phyloP scores from a whole-genome alignment of 2,329 filamentous ascomycete genomes.

The Gliomastix tumulicola region DNA sequence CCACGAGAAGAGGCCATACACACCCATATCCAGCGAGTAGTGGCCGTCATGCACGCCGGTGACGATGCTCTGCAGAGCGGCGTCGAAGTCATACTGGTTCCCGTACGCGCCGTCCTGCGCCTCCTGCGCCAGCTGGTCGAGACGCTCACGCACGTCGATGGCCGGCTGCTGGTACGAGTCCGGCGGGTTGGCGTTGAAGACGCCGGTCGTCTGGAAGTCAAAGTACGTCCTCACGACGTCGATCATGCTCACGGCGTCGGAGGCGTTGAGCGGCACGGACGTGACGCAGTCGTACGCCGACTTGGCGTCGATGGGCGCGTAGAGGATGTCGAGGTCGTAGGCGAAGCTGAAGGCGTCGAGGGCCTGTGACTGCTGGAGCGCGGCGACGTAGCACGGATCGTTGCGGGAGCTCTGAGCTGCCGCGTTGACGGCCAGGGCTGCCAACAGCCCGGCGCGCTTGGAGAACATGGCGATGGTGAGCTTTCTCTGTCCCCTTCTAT shows the following conservation, averaged over 20 bases:
- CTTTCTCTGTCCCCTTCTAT: too few species aligned
- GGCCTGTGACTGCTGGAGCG: too few species aligned
- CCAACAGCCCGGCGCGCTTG: too few species aligned
- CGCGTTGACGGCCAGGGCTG: too few species aligned
- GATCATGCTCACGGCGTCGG: background rate
- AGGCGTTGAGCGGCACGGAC: background rate
- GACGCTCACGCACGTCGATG: background rate
- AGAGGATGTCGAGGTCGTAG: too few species aligned
- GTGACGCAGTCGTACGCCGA: background rate
- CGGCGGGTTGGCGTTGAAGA: background rate
- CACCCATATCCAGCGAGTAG: background rate
- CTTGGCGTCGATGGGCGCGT: background rate
- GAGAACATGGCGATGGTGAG: slow-evolving; percentile 5
- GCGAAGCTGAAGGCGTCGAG: too few species aligned
- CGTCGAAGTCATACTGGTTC: background rate
- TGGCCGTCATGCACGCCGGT: background rate
- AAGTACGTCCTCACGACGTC: background rate
- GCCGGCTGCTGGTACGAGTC: background rate
- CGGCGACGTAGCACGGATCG: too few species aligned
- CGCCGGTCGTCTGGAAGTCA: background rate
- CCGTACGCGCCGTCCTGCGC: background rate
- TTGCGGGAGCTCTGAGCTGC: too few species aligned
- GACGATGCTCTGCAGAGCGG: background rate
- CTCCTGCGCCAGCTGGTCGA: too few species aligned
- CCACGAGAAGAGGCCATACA: background rate